These are phyloP conservation scores for Nannizziopsis arthrosporioides DNA, from an alignment of 2,329 filamentous ascomycete species.

Conservation along the genomic window DNA sequence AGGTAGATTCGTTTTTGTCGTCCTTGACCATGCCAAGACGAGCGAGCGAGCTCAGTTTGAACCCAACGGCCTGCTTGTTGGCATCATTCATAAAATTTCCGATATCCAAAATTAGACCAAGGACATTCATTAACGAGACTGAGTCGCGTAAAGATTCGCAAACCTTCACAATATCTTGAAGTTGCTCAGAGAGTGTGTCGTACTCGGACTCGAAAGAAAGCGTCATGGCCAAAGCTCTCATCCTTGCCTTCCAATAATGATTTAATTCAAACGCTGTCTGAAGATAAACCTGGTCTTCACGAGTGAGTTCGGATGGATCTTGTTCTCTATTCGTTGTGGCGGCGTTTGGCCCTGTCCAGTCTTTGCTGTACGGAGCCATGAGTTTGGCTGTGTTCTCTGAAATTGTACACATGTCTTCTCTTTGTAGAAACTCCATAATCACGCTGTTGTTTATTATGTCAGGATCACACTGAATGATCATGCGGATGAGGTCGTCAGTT, in stretches of 20 bases:
- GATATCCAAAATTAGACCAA: conserved; percentile 91
- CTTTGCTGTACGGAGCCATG: conserved; percentile 90
- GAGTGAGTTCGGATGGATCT: conserved; percentile 76
- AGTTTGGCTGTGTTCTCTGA: conserved; percentile 81
- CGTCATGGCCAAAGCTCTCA: conserved; percentile 78
- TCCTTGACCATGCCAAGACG: conserved; percentile 97
- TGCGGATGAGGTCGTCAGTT: conserved; percentile 74
- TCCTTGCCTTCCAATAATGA: conserved; percentile 97
- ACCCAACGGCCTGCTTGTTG: conserved; percentile 94
- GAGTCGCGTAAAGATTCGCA: conserved; percentile 86
- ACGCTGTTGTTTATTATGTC: conserved; percentile 80
- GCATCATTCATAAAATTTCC: conserved; percentile 99
- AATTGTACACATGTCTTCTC: conserved; percentile 83
- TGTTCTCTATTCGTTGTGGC: conserved; percentile 65
- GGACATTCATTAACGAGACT: conserved; percentile 86
- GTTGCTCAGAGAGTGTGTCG: conserved; percentile 75
- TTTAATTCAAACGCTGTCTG: conserved; percentile 88
- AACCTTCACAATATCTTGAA: conserved; percentile 73
- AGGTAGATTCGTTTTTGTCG: conserved; percentile 93
- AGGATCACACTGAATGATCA: conserved; percentile 89
- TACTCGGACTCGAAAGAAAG: conserved; percentile 78
- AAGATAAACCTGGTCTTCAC: conserved; percentile 91
- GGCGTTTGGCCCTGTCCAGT: conserved; percentile 86
- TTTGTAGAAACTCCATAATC: conserved; percentile 92
- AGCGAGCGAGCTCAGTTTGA: conserved; percentile 91